These are phyloP conservation scores for Epichloe baconii DNA, from an alignment of 2,329 filamentous ascomycete genomes.

Conservation along the genomic window DNA sequence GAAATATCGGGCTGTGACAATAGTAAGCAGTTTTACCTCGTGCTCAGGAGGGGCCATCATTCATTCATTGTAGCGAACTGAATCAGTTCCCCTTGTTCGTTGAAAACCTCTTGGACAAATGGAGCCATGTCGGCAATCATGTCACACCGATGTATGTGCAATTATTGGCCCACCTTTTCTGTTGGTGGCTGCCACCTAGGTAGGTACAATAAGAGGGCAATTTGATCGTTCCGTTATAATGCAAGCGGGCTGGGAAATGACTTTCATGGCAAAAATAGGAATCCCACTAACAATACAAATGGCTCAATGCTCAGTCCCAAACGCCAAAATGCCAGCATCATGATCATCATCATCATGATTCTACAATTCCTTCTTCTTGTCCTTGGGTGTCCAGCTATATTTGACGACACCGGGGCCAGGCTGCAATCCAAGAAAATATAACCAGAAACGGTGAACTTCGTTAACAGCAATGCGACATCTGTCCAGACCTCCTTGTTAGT, in stretches of 20 bases:
- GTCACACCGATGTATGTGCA: no score
- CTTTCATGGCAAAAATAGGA: neutral
- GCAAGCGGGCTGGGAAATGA: no score
- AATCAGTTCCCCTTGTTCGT: no score
- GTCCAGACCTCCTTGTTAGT: neutral
- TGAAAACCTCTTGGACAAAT: no score
- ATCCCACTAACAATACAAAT: neutral
- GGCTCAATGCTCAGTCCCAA: neutral
- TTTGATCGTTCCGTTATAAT: no score
- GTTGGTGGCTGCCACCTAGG: neutral
- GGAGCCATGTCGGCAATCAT: no score
- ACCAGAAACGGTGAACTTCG: slow-evolving; percentile 3
- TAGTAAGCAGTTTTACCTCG: no score
- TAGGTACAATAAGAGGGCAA: no score
- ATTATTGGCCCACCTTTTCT: neutral
- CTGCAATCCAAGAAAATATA: slow-evolving; percentile 7
- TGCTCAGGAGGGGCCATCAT: no score
- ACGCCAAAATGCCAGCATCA: neutral
- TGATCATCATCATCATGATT: neutral
- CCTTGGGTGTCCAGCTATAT: slow-evolving; percentile 6
- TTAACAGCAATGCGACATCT: slow-evolving; percentile 1
- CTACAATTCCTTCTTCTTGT: slow-evolving; percentile 5
- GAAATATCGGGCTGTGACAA: no score
- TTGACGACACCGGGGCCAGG: slow-evolving; percentile 2
- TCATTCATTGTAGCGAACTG: no score